Conservation (phyloP, 2,329 filamentous ascomycete genomes). For the Fusarium clavum region DNA sequence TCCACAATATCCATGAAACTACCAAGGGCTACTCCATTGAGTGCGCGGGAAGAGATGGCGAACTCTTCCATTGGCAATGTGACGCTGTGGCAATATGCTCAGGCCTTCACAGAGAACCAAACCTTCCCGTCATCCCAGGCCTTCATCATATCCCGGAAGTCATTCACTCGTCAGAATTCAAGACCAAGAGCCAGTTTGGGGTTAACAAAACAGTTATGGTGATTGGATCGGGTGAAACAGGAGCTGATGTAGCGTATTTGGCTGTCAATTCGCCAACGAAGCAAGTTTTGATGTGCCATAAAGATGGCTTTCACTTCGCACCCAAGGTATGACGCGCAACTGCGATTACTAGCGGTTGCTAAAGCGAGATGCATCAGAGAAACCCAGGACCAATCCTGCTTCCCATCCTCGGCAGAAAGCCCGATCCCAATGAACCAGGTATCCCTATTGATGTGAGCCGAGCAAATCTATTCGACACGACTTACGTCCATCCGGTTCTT, state of each 20-base stretch:
- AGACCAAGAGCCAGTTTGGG: neutral
- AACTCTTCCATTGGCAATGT: neutral
- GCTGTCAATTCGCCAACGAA: neutral
- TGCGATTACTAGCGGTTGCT: rapidly evolving
- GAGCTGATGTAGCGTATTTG: neutral
- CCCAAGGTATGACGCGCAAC: neutral
- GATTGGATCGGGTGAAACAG: neutral
- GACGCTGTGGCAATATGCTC: constrained; percentile 22
- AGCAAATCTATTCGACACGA: constrained; percentile 6
- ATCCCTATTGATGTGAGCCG: constrained; percentile 9
- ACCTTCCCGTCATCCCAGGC: constrained; percentile 5
- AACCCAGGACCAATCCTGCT: neutral
- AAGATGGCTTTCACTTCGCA: constrained; percentile 7
- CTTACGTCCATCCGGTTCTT: neutral
- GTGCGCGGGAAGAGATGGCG: neutral
- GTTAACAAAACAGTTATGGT: neutral
- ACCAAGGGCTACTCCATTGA: rapidly evolving
- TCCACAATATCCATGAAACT: neutral
- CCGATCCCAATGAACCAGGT: neutral
- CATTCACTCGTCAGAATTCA: constrained; percentile 47
- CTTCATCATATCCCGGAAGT: constrained; percentile 31
- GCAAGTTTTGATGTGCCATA: neutral
- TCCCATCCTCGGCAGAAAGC: neutral
- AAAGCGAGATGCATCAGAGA: neutral
- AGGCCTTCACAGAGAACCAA: constrained; percentile 18